phyloP scores from a whole-genome alignment of 2,329 filamentous ascomycete species.

The Clarireedia homoeocarpa region DNA sequence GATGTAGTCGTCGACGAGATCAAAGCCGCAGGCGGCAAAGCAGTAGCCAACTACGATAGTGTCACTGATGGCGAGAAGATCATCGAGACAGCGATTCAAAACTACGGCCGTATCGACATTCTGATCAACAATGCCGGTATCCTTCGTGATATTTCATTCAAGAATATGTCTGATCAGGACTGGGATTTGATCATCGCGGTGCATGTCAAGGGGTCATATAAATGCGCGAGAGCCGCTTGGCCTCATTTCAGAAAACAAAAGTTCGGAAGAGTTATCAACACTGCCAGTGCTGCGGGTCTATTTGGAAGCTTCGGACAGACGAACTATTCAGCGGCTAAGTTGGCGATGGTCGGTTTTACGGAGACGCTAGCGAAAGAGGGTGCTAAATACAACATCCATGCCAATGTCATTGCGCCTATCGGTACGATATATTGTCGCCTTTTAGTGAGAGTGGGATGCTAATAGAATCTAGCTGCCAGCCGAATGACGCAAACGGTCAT shows the following conservation, averaged over 20 bases:
- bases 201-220: constrained; percentile 90
- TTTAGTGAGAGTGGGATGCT: constrained; percentile 5
- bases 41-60: constrained; percentile 94
- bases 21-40: constrained; percentile 83
- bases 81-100: constrained; percentile 78
- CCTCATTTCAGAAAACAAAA: constrained; percentile 98
- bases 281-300: constrained; percentile 87
- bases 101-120: constrained; percentile 81
- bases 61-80: constrained; percentile 92
- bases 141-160: constrained; percentile 86
- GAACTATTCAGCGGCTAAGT: constrained; percentile 96
- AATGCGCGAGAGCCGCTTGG: constrained; percentile 91
- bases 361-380: constrained; percentile 98
- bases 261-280: constrained; percentile 95
- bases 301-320: constrained; percentile 94
- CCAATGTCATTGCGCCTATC: constrained; percentile 91
- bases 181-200: constrained; percentile 95
- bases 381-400: constrained; percentile 92
- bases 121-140: constrained; percentile 98
- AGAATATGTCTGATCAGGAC: constrained; percentile 95
- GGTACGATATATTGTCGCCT: constrained; percentile 18
- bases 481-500: constrained; percentile 94
- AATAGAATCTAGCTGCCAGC: constrained; percentile 58
- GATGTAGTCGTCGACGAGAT: constrained; percentile 80
- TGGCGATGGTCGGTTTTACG: constrained; percentile 92